Conservation (phyloP, 176 grass and related monocot species). For the Aegilops tauschii region DNA sequence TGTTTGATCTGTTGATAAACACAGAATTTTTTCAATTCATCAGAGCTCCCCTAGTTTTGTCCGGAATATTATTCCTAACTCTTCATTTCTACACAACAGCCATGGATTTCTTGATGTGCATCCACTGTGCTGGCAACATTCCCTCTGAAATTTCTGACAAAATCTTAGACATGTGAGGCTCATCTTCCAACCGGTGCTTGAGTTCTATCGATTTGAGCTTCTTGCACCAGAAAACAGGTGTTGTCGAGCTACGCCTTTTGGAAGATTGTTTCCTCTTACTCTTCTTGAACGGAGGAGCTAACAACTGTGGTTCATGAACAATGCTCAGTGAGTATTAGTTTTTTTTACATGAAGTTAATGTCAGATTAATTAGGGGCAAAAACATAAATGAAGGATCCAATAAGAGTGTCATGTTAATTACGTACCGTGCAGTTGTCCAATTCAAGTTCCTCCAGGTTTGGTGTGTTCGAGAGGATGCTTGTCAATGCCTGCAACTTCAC, state of each 20-base stretch:
- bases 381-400: background rate
- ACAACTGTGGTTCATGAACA: background rate
- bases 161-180: background rate
- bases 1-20: no score
- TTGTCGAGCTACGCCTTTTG: background rate
- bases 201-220: background rate
- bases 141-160: background rate
- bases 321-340: no score
- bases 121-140: background rate
- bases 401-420: background rate
- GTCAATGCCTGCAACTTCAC: background rate
- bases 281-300: background rate
- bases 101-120: background rate
- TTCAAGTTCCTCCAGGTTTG: background rate
- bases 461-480: background rate
- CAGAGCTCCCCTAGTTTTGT: no score
- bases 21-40: no score
- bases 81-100: background rate
- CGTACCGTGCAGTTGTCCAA: background rate
- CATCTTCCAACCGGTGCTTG: background rate
- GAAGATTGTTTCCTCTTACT: background rate
- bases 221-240: background rate
- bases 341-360: background rate
- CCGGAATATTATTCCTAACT: no score
- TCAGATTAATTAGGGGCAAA: background rate